Evolutionary conservation across 139 green algal genomes (phyloP), one percentile per base, ranked within the genome.

Genomic region (Coelastrella sp.): DNA sequence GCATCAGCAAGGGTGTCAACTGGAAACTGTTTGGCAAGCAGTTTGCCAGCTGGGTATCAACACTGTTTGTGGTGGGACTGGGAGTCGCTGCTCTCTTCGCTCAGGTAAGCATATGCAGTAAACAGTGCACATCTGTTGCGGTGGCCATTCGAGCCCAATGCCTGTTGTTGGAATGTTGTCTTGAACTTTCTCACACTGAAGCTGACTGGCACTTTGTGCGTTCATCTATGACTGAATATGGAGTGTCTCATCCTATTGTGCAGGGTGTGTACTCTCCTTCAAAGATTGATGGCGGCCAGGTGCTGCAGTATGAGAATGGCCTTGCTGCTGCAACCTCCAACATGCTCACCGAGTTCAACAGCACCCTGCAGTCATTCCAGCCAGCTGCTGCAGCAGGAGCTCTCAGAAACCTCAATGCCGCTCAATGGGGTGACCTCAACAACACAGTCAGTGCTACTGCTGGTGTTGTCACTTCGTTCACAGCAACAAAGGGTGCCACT

Each of bases 1-100:
- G 87, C 48, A 21, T 81, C 2, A 77, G 71, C 50, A 82, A 76
- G n/a, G 89, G 89, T 50, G 89, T 93, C 45, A 93, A 93, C 85
- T 93, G 90, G 90, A 83, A 48, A 53, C 79, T 89, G 30, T 89
- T 93, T 71, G 68, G 32, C 4, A 71, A 79, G 57, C 80, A 89
- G 79, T 89, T 89, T 50, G 11, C 21, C 9, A 83, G 69, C 17
- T 93, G 90, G 90, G 59, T 91, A 1, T 60, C 41, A 11, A 93
- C 90, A 13, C 77, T 93, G 4, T 76, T 89, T 32, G 64, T 91
- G 6, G 80, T 87, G 19, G 88, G 75, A 43, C 27, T 88, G 9
- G n/a, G 37, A 17, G 87, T 85, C 2, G 83, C 86, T 5, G 90
- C 88, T 2, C 38, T 93, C 17, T 93, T 93, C 57, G 85, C 90